Base-by-base conservation (phyloP, 1,139 yeast species). In the Yamadazyma sp. region DNA sequence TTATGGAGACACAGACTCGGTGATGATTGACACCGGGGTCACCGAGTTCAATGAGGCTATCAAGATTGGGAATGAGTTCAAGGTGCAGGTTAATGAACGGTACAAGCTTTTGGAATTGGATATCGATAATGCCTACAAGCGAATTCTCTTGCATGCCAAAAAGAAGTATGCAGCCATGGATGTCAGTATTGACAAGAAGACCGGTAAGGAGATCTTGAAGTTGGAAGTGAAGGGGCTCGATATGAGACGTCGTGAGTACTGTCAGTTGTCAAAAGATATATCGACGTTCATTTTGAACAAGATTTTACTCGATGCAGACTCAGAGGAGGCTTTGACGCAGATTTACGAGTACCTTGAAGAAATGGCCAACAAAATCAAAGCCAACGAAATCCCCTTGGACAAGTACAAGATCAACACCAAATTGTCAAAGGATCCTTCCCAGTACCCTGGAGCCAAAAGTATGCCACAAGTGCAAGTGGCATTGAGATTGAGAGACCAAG, bases 1-100 rank as follows among this genome's bases (percentile, higher is more conserved):
- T 15, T 94, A 94, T 56, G 99, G 99, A 72, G 99, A 94, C 69
- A 94, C 99, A 0, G 99, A 94, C 69, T 94, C 98, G 26, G 98
- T 94, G 40, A 94, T 94, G 99, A 89, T 94, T 57, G 95, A 92
- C 61, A 89, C 98, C 1, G 91, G 91, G 33, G 84, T 80, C 33
- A 79, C 75, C 42, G 74, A 68, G 31, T 85, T 77, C 55, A 63
- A 66, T 25, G 96, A 87, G 34, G 96, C 98, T 0, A 63, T 87
- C 33, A 76, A 76, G 53, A 83, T 89, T 49, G 99, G 98, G 34
- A 82, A 83, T 37, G 84, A 83, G 40, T 91, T 94, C 66, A 92
- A 92, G 61, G 61, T 73, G 37, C 76, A 81, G 46, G 98, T 94
- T 40, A 94, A 94, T 61, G 95, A 89, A 55, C 76, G 95, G 41